Evolutionary conservation across 2,329 filamentous ascomycete species (phyloP).

Genomic region (Diaporthe humulicola): DNA sequence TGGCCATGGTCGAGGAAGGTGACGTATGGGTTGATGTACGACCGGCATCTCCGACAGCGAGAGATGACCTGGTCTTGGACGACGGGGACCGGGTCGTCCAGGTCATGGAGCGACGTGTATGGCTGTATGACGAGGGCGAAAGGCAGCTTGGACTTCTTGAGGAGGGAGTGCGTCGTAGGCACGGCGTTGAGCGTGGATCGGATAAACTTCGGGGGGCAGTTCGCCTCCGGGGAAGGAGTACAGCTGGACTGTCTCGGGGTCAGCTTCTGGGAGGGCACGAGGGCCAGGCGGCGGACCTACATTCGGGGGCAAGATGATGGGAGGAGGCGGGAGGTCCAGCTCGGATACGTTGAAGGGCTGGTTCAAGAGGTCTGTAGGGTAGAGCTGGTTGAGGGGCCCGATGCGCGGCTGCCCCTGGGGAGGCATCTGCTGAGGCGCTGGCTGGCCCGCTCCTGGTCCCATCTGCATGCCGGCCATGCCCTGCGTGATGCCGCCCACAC

Average conservation of each 20-base stretch:
- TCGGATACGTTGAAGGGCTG: conserved; percentile 96
- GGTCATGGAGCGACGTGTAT: conserved; percentile 91
- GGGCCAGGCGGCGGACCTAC: conserved; percentile 67
- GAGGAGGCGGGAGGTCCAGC: conserved; percentile 90
- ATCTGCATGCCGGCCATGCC: conserved; percentile 90
- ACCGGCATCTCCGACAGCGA: conserved; percentile 92
- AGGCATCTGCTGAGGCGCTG: conserved; percentile 63
- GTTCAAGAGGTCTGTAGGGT: conserved; percentile 90
- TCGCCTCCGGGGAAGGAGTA: conserved; percentile 90
- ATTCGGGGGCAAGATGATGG: conserved; percentile 91
- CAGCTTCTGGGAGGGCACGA: conserved; percentile 15
- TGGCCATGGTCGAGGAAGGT: conserved; percentile 97
- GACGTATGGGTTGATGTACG: conserved; percentile 98
- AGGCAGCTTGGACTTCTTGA: conserved; percentile 97
- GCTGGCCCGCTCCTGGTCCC: conserved; percentile 68
- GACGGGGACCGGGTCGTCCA: conserved; percentile 90
- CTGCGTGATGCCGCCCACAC: conserved; percentile 81
- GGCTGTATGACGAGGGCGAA: conserved; percentile 97
- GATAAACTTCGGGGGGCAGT: conserved; percentile 93
- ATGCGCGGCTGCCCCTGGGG: conserved; percentile 56
- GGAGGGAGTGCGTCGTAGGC: conserved; percentile 89
- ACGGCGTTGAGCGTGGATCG: conserved; percentile 95
- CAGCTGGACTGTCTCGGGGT: conserved; percentile 77
- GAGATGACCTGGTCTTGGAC: conserved; percentile 98
- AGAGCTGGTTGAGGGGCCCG: conserved; percentile 84